These are phyloP conservation scores for Colletotrichum lindemuthianum DNA, from an alignment of 2,329 filamentous ascomycete genomes.

Conservation along the genomic window DNA sequence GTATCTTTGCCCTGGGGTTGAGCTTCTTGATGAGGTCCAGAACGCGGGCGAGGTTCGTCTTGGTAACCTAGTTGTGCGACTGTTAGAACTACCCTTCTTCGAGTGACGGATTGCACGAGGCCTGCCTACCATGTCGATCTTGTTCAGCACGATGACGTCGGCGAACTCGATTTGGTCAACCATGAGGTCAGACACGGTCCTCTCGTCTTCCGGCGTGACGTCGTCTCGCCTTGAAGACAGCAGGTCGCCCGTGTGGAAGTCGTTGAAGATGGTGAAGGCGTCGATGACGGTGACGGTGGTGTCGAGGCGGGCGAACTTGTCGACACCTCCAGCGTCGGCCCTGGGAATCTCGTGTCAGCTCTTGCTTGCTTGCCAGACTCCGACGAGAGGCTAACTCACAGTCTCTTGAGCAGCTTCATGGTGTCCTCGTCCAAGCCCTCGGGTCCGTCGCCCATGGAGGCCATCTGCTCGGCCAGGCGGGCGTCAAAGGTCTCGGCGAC, in stretches of 20 bases:
- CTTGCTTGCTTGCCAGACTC: fast-evolving
- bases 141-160: slow-evolving; percentile 78
- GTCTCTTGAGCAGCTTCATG: slow-evolving; percentile 47
- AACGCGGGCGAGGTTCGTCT: slow-evolving; percentile 57
- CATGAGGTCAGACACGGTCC: slow-evolving; percentile 79
- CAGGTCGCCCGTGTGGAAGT: slow-evolving; percentile 77
- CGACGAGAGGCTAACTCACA: slow-evolving; percentile 44
- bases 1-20: slow-evolving; percentile 73
- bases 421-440: slow-evolving; percentile 48
- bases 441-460: slow-evolving; percentile 44
- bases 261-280: slow-evolving; percentile 76
- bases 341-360: slow-evolving; percentile 37
- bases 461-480: slow-evolving; percentile 61
- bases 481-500: slow-evolving; percentile 78
- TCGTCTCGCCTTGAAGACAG: slow-evolving; percentile 71
- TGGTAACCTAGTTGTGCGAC: slow-evolving; percentile 44
- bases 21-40: slow-evolving; percentile 66
- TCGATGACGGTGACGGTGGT: slow-evolving; percentile 80
- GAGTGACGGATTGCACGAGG: not conserved
- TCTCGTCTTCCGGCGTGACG: slow-evolving; percentile 73
- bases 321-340: slow-evolving; percentile 69
- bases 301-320: slow-evolving; percentile 73
- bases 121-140: slow-evolving; percentile 68
- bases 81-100: not conserved
- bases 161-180: slow-evolving; percentile 83